Evolutionary conservation across 176 grass and related monocot genomes (phyloP).

Genomic region (Cymbopogon citratus): DNA sequence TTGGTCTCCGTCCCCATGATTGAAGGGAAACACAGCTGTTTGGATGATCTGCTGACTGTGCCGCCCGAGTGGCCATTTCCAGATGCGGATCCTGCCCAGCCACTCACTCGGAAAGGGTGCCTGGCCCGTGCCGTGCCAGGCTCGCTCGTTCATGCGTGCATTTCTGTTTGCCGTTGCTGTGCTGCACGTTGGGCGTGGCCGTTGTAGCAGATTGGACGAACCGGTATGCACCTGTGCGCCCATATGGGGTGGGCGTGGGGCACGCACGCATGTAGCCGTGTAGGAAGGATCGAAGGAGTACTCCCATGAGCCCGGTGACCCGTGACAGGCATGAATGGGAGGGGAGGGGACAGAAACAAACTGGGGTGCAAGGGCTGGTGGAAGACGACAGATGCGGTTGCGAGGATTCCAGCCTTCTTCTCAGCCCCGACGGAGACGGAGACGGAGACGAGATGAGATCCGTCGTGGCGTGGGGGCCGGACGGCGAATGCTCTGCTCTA

Average conservation of each 20-base stretch:
- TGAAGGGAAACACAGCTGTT: background rate
- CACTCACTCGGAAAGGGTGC: background rate
- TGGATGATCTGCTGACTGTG: background rate
- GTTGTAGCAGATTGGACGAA: background rate
- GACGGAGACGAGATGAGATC: background rate
- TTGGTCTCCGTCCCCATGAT: background rate
- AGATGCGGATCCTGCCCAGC: background rate
- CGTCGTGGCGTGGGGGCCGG: slow-evolving; percentile 22
- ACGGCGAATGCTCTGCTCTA: background rate
- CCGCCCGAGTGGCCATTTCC: background rate
- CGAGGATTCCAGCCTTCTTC: background rate
- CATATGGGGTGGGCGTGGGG: background rate
- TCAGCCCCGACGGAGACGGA: background rate
- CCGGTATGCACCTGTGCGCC: background rate
- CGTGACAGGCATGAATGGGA: background rate
- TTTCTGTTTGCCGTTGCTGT: background rate
- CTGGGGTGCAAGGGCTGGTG: background rate
- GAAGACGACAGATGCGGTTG: slow-evolving; percentile 16
- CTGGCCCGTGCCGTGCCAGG: background rate
- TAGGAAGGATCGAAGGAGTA: background rate
- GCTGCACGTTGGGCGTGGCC: slow-evolving; percentile 5
- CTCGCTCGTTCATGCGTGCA: background rate
- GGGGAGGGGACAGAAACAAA: slow-evolving; percentile 2
- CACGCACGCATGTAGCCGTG: background rate
- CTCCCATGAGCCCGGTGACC: background rate